Percentiles rank a stretch among this genome's conserved stretches.
phyloP scores from a whole-genome alignment of 1,284 basidiomycete genomes.

The Ganoderma lingzhi region DNA sequence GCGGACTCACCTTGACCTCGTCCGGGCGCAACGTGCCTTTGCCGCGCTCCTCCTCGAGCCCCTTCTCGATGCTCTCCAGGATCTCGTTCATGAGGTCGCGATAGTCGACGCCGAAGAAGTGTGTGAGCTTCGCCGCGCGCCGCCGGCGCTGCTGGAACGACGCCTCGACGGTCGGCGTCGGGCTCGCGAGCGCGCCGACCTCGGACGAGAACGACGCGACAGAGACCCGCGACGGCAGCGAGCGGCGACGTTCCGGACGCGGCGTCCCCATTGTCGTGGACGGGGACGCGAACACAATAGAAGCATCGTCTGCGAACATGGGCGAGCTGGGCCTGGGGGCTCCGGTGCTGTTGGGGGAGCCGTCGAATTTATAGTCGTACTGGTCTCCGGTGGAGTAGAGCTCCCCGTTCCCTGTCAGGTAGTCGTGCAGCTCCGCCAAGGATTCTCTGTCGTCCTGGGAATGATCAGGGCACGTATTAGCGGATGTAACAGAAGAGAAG shows the following conservation, averaged over 20 bases:
- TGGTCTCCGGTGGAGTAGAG: conserved; percentile 26
- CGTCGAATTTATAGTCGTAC: conserved; percentile 9
- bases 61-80: conserved; percentile 79
- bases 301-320: conserved; percentile 22
- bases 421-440: conserved; percentile 75
- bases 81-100: conserved; percentile 77
- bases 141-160: conserved; percentile 75
- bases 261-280: not conserved
- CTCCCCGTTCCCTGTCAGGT: conserved; percentile 57
- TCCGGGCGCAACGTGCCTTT: conserved; percentile 68
- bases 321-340: conserved; percentile 27
- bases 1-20: conserved; percentile 69
- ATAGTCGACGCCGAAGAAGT: conserved; percentile 87
- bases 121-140: conserved; percentile 79
- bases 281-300: conserved; percentile 26
- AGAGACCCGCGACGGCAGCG: conserved; percentile 72
- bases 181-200: conserved; percentile 44
- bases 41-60: conserved; percentile 71
- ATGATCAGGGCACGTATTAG: conserved; percentile 17
- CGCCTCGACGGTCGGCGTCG: conserved; percentile 51
- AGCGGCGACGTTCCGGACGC: conserved; percentile 66
- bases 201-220: conserved; percentile 66
- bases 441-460: conserved; percentile 75
- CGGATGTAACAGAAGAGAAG: conserved; percentile 3
- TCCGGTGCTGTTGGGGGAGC: conserved; percentile 33